These are phyloP conservation scores for Cercospora zeae-maydis DNA, from an alignment of 2,329 filamentous ascomycete genomes.

Conservation along the genomic window DNA sequence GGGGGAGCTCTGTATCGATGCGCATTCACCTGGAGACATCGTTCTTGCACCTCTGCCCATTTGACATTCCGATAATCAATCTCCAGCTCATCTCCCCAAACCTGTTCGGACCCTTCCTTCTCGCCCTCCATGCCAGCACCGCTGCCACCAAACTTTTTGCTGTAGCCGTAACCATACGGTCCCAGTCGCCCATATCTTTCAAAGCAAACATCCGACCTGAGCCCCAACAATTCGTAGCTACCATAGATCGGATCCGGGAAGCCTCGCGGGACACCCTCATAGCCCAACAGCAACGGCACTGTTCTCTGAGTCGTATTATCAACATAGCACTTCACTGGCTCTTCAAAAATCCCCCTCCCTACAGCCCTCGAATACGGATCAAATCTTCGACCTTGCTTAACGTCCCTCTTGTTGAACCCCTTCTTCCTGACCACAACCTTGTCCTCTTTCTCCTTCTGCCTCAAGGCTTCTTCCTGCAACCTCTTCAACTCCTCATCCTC, in stretches of 20 bases:
- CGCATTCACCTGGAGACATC: slow-evolving; percentile 68
- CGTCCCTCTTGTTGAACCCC: slow-evolving; percentile 33
- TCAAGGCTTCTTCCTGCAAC: slow-evolving; percentile 35
- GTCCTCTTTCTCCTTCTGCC: slow-evolving; percentile 38
- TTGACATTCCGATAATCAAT: slow-evolving; percentile 74
- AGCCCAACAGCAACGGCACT: slow-evolving; percentile 69
- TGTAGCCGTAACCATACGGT: slow-evolving; percentile 88
- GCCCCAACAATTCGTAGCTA: slow-evolving; percentile 75
- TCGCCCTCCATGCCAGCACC: slow-evolving; percentile 85
- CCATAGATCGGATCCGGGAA: slow-evolving; percentile 83
- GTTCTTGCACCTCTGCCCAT: slow-evolving; percentile 74
- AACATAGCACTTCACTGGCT: slow-evolving; percentile 73
- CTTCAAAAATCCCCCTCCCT: slow-evolving; percentile 47
- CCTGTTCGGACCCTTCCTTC: slow-evolving; percentile 70
- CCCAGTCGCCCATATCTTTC: slow-evolving; percentile 85
- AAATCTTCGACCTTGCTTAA: slow-evolving; percentile 46
- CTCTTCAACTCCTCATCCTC: slow-evolving; percentile 55
- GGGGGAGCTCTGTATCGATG: slow-evolving; percentile 58
- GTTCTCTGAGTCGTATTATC: slow-evolving; percentile 62
- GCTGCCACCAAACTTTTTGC: slow-evolving; percentile 69
- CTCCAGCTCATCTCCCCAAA: slow-evolving; percentile 68
- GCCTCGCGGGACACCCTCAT: slow-evolving; percentile 72
- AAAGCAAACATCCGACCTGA: slow-evolving; percentile 86
- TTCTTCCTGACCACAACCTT: slow-evolving; percentile 36
- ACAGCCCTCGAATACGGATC: slow-evolving; percentile 65